A percentile compares a stretch with the other conserved stretches of the same genome.
Conservation (phyloP, 2,329 filamentous ascomycete genomes). For the Chrysoporthe deuterocubensis region DNA sequence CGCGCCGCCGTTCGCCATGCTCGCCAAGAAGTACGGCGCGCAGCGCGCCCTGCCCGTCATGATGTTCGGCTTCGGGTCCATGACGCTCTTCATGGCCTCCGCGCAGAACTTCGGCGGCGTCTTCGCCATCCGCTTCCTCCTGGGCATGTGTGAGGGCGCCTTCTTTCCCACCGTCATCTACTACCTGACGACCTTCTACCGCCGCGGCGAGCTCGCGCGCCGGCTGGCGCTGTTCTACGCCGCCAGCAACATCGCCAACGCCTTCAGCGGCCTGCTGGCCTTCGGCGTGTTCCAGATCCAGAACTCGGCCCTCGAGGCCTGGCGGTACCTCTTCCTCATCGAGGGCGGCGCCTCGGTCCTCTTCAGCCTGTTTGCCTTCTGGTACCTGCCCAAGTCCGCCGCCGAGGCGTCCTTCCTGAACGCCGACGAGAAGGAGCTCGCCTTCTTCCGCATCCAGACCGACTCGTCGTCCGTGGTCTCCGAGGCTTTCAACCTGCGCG, state of each 20-base stretch:
- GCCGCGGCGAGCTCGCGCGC: slow-evolving; percentile 70
- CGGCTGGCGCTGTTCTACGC: slow-evolving; percentile 69
- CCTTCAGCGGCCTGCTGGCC: slow-evolving; percentile 63
- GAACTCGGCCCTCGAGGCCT: slow-evolving; percentile 35
- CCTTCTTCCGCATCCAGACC: slow-evolving; percentile 74
- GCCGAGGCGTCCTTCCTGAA: slow-evolving; percentile 68
- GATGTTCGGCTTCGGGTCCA: slow-evolving; percentile 70
- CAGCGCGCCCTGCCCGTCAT: slow-evolving; percentile 63
- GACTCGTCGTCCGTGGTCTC: slow-evolving; percentile 69
- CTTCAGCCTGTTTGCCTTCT: slow-evolving; percentile 67
- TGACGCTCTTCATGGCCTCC: slow-evolving; percentile 63
- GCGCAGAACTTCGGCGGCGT: slow-evolving; percentile 66
- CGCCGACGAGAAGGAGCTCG: slow-evolving; percentile 68
- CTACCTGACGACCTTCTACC: slow-evolving; percentile 68
- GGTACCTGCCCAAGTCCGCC: slow-evolving; percentile 69
- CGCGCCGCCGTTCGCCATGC: slow-evolving; percentile 65
- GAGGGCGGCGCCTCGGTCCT: slow-evolving; percentile 61
- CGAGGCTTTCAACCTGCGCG: slow-evolving; percentile 55
- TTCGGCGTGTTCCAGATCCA: slow-evolving; percentile 55
- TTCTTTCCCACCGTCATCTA: slow-evolving; percentile 71
- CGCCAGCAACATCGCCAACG: slow-evolving; percentile 65
- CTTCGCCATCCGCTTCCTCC: slow-evolving; percentile 70
- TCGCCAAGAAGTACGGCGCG: slow-evolving; percentile 71
- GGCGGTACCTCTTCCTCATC: slow-evolving; percentile 58
- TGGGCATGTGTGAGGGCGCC: slow-evolving; percentile 69